Base-by-base conservation (phyloP, 805 yeast species). In the Teunomyces kruisii region DNA sequence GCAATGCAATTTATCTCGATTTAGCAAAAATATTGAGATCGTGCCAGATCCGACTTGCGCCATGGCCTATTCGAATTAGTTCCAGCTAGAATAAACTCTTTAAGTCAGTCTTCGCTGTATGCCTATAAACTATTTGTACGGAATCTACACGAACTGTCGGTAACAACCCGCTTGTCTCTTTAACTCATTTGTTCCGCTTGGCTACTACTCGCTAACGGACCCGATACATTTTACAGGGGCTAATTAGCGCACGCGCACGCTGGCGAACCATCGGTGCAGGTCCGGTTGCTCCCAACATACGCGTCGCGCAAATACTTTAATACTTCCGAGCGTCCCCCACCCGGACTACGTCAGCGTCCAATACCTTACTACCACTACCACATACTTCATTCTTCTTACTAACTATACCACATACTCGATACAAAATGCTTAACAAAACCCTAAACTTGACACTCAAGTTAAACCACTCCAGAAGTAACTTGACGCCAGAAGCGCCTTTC, bases 391-490 rank as follows among this genome's bases (percentile, higher is more conserved):
- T 9, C 28, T 26, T 26, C 12, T 26, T 26, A 9, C 28, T 26
- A 26, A 5, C 28, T 26, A 26, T 26, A 26, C 7, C 12, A 17
- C 10, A 35, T 13, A 35, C n/a, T 14, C 22, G 13, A 9, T n/a
- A 6, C 32, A 28, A 24, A 32, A 63, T 62, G 67, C 43, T 56
- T 15, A 68, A 68, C 43, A 65, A 67, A 42, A 64, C 65, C 40
- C 41, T 53, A 14, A 63, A 65, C 43, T 62, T 70, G 45, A 55
- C 64, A 36, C 59, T 71, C 45, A 66, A 67, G 49, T 51, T 68
- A 19, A 67, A 62, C 58, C 61, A 64, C 49, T 52, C 67, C 15
- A 54, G 63, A 39, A 54, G 55, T 17, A 54, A 59, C 42, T 44
- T 59, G 32, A 45, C n/a, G 5, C 39, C 40, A 15, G 57, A 54